A percentile compares a stretch with the other conserved stretches of the same genome.
These are phyloP conservation scores for Saksenaea vasiformis DNA, from an alignment of 371 early-diverging fungal genomes.

Conservation along the genomic window DNA sequence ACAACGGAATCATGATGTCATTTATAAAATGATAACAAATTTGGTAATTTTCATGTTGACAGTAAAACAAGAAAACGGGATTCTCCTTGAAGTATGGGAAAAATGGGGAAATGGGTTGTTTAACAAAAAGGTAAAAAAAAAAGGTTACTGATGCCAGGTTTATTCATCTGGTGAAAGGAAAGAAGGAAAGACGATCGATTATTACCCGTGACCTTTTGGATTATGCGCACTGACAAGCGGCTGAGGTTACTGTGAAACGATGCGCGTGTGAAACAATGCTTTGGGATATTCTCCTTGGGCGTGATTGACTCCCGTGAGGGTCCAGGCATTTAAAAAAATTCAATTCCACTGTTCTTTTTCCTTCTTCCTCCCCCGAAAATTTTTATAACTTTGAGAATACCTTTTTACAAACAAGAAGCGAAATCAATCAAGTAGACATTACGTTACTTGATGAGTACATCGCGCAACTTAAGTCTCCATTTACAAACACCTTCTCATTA, in stretches of 20 bases:
- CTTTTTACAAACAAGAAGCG: not conserved
- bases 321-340: not conserved
- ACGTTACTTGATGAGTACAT: not conserved
- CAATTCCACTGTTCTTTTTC: not conserved
- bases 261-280: not conserved
- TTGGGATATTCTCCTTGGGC: not conserved
- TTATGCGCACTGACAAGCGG: not conserved
- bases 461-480: not conserved
- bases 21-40: not conserved
- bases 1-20: not conserved
- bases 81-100: not conserved
- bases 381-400: not conserved
- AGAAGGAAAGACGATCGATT: not conserved
- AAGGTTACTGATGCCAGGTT: too few relatives aligned
- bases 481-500: not conserved
- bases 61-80: not conserved
- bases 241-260: not conserved
- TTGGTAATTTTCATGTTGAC: not conserved
- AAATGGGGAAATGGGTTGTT: not conserved
- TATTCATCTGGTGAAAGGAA: not conserved
- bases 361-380: not conserved
- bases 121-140: not conserved
- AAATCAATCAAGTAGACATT: not conserved
- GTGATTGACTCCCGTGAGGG: not conserved
- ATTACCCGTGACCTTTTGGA: not conserved